Conservation (phyloP, 306 rosid species). For the Cicer pinnatifidum region DNA sequence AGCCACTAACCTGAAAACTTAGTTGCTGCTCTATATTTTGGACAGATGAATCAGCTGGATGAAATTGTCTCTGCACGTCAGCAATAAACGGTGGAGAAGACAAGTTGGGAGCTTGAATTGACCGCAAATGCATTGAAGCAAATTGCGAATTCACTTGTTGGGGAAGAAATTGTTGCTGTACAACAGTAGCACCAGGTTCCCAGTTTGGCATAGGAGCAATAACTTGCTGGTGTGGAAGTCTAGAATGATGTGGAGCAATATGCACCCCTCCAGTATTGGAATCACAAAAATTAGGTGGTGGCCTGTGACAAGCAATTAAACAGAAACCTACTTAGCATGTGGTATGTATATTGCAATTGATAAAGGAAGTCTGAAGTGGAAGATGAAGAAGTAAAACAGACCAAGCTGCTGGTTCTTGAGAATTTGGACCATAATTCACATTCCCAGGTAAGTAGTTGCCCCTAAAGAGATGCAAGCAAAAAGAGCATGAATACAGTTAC, state of each 20-base stretch:
- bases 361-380: constrained; percentile 4
- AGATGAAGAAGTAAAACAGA: constrained; percentile 42
- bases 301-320: constrained; percentile 57
- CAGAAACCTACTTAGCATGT: constrained; percentile 33
- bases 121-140: constrained; percentile 55
- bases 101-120: constrained; percentile 52
- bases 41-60: constrained; percentile 48
- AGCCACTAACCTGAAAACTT: constrained; percentile 65
- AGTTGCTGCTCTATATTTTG: constrained; percentile 62
- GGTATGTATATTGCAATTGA: constrained; percentile 11
- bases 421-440: constrained; percentile 51
- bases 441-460: constrained; percentile 48
- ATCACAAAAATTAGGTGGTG: constrained; percentile 56
- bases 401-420: constrained; percentile 69
- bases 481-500: constrained; percentile 39
- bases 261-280: constrained; percentile 56
- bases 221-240: constrained; percentile 57
- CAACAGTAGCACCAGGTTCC: constrained; percentile 52
- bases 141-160: constrained; percentile 55
- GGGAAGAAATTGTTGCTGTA: constrained; percentile 60
- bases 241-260: constrained; percentile 60
- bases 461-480: constrained; percentile 53
- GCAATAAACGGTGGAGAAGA: constrained; percentile 54
- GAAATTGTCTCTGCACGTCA: constrained; percentile 61
- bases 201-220: constrained; percentile 62